These are phyloP conservation scores for Orbilia quercus DNA, from an alignment of 2,329 filamentous ascomycete species.

Conservation along the genomic window DNA sequence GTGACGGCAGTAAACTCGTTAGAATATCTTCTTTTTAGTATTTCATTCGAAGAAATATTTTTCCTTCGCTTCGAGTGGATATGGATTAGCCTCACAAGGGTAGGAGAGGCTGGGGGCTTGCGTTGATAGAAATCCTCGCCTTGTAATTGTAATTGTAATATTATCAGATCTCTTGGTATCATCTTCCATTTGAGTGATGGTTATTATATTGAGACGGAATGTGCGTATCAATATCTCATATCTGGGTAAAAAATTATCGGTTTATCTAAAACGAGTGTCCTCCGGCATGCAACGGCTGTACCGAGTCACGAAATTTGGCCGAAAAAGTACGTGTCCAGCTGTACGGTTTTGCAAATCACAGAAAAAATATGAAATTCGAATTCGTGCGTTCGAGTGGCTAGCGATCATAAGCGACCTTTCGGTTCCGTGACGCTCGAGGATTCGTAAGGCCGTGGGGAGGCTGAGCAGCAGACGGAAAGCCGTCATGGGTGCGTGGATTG, in stretches of 20 bases:
- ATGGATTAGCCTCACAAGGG: background rate
- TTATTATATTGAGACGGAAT: too few species aligned
- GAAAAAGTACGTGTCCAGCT: too few species aligned
- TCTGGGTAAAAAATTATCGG: too few species aligned
- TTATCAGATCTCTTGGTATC: too few species aligned
- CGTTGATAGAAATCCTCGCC: too few species aligned
- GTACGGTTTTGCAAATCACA: background rate
- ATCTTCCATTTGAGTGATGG: too few species aligned
- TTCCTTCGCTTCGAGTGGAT: background rate
- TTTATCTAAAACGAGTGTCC: background rate
- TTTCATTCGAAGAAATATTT: background rate
- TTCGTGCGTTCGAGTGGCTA: background rate
- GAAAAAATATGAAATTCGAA: background rate
- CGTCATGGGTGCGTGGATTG: background rate
- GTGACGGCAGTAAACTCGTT: slow-evolving; percentile 29
- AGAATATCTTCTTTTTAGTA: background rate
- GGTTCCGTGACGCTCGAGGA: slow-evolving; percentile 20
- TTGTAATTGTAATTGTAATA: too few species aligned
- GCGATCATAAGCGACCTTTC: slow-evolving; percentile 45
- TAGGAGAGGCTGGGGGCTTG: background rate
- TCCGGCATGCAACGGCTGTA: too few species aligned
- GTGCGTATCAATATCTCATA: too few species aligned
- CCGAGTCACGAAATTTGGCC: too few species aligned
- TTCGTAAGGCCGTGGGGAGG: slow-evolving; percentile 12
- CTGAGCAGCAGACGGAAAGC: slow-evolving; percentile 17